phyloP scores from a whole-genome alignment of 768 basidiomycete genomes.

The Leccinum aurantiacum region DNA sequence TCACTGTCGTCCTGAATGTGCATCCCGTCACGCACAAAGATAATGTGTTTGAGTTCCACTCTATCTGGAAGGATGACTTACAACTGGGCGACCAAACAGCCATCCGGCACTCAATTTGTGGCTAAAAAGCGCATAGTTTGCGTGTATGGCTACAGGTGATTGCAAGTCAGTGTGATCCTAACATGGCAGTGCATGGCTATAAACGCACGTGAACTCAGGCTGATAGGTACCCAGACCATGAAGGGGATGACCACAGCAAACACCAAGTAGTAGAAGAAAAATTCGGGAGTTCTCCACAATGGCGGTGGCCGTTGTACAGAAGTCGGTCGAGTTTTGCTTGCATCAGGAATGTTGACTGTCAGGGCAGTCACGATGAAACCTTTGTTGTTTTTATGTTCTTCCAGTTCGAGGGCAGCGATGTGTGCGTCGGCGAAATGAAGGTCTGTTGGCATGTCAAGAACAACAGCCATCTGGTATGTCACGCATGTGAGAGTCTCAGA shows the following conservation, averaged over 20 bases:
- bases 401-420: conserved; percentile 18
- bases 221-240: conserved; percentile 76
- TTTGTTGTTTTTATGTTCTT: conserved; percentile 12
- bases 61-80: conserved; percentile 40
- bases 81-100: conserved; percentile 77
- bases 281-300: conserved; percentile 82
- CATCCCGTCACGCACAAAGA: neutral
- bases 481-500: neutral
- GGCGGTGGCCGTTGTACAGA: conserved; percentile 38
- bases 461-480: conserved; percentile 32
- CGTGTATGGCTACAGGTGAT: conserved; percentile 57
- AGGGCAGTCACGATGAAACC: conserved; percentile 41
- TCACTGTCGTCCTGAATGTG: conserved; percentile 86
- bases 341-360: conserved; percentile 56
- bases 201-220: conserved; percentile 70
- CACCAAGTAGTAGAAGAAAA: conserved; percentile 68
- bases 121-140: conserved; percentile 67
- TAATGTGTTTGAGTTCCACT: neutral
- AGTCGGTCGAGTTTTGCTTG: conserved; percentile 31
- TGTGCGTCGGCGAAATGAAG: conserved; percentile 17
- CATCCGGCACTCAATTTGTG: conserved; percentile 68
- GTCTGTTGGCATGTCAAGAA: conserved; percentile 38
- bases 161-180: conserved; percentile 1
- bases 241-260: conserved; percentile 61
- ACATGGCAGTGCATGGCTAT: neutral